Evolutionary conservation across 805 yeast species (phyloP).

Genomic region (Kuraishia borneana): DNA sequence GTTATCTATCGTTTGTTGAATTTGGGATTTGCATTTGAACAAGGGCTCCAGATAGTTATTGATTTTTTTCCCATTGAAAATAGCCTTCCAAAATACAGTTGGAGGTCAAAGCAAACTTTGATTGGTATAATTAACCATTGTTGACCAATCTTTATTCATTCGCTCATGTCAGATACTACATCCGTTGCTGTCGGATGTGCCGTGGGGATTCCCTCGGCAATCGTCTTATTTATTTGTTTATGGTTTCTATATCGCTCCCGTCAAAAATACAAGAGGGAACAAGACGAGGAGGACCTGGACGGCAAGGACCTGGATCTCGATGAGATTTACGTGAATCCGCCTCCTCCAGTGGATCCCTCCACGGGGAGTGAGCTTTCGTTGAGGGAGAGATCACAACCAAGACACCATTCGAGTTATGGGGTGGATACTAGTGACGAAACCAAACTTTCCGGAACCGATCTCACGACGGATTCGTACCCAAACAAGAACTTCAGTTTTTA

Average conservation of each 20-base stretch:
- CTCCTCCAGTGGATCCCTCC: background rate
- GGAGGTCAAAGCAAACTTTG: no score
- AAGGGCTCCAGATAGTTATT: no score
- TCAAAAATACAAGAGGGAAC: conserved; percentile 25
- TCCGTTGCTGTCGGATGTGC: conserved; percentile 39
- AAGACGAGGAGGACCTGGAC: conserved; percentile 18
- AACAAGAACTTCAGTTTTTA: conserved; percentile 13
- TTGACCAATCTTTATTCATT: no score
- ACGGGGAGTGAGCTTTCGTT: background rate
- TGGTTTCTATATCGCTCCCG: conserved; percentile 27
- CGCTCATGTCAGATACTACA: conserved; percentile 7
- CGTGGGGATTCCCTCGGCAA: conserved; percentile 37
- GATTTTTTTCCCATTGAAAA: no score
- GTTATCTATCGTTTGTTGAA: background rate
- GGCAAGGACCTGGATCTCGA: conserved; percentile 25
- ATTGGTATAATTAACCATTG: no score
- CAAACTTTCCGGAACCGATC: background rate
- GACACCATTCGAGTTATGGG: background rate
- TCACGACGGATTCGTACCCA: background rate
- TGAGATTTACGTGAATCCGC: conserved; percentile 6
- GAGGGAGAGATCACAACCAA: background rate
- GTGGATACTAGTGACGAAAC: background rate
- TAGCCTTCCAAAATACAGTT: no score
- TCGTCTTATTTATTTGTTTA: conserved; percentile 23
- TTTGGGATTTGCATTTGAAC: background rate